phyloP scores from a whole-genome alignment of 768 basidiomycete genomes.

The Mycena olivaceomarginata region DNA sequence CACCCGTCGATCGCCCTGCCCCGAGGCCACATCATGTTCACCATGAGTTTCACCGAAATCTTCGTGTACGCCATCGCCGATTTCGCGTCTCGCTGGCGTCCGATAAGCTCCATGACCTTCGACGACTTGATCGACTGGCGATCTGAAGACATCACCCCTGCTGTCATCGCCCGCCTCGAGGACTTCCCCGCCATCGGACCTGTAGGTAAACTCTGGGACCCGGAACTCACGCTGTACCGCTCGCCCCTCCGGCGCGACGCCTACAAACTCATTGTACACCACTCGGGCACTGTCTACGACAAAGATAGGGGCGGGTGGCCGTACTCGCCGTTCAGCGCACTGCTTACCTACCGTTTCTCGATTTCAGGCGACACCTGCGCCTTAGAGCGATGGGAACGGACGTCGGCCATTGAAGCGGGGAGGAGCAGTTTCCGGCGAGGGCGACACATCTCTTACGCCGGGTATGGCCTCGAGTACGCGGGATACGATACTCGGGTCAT shows the following conservation, averaged over 20 bases:
- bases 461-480: neutral
- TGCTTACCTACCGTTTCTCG: neutral
- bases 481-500: neutral
- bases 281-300: neutral
- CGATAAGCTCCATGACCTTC: too few species aligned
- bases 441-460: neutral
- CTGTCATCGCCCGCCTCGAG: neutral
- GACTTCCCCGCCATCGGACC: neutral
- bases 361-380: neutral
- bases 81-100: too few species aligned
- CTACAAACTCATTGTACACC: neutral
- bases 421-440: neutral
- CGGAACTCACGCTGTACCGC: neutral
- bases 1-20: too few species aligned
- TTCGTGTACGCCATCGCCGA: too few species aligned
- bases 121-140: too few species aligned
- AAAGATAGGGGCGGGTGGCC: neutral
- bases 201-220: neutral
- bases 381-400: neutral
- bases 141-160: neutral
- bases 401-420: neutral
- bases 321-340: neutral
- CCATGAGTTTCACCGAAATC: too few species aligned
- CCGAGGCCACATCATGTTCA: too few species aligned
- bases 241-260: neutral